Evolutionary conservation across 2,329 filamentous ascomycete genomes (phyloP), one percentile per base, ranked within the genome.

Genomic region (Xylaria sp.): DNA sequence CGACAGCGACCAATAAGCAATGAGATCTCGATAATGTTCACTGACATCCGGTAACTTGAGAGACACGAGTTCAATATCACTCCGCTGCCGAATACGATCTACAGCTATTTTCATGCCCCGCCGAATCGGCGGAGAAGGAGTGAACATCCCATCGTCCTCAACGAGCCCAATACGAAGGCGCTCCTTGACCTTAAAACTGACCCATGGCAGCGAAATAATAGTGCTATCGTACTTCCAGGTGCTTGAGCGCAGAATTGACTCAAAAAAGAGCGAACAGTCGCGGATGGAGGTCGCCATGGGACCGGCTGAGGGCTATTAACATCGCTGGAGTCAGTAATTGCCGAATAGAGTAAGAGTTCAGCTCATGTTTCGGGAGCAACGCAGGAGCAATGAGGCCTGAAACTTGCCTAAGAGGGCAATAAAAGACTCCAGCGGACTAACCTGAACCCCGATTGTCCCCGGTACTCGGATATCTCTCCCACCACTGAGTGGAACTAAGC

Each of bases 361-460:
- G n/a, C n/a, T n/a, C n/a, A n/a, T n/a, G n/a, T n/a, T n/a, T n/a
- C n/a, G n/a, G n/a, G n/a, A n/a, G n/a, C n/a, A n/a, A n/a, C n/a
- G n/a, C n/a, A n/a, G n/a, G n/a, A n/a, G n/a, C n/a, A n/a, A n/a
- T n/a, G n/a, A n/a, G n/a, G n/a, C n/a, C n/a, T n/a, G n/a, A n/a
- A n/a, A n/a, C n/a, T n/a, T n/a, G n/a, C n/a, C n/a, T n/a, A n/a
- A n/a, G n/a, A n/a, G n/a, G n/a, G n/a, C n/a, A n/a, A n/a, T n/a
- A n/a, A n/a, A n/a, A n/a, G n/a, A n/a, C n/a, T n/a, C n/a, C n/a
- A n/a, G n/a, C n/a, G n/a, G n/a, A n/a, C n/a, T n/a, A n/a, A n/a
- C n/a, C n/a, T 81, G 79, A 12, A 75, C 74, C 63, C 83, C 78
- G 69, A 85, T 82, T 2, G 83, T 82, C n/a, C 82, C 79, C 65